Conservation (phyloP, 306 rosid species). For the Quillaja saponaria region DNA sequence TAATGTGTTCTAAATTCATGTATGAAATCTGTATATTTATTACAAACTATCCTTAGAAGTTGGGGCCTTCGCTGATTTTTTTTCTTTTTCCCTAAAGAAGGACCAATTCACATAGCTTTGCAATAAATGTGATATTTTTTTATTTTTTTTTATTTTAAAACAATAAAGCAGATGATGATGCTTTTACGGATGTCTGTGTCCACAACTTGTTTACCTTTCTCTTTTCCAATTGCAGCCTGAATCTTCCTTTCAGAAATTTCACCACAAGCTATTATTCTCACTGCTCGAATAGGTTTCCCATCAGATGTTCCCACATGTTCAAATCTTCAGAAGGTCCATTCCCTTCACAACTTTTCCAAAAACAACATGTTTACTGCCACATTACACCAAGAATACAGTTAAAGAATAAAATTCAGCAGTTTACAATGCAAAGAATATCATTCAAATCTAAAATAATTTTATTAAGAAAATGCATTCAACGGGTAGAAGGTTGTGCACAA, state of each 20-base stretch:
- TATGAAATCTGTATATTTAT: too few species aligned
- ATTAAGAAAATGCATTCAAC: conserved; percentile 11
- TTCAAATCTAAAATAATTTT: background rate
- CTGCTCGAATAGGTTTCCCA: conserved; percentile 74
- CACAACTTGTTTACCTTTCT: conserved; percentile 53
- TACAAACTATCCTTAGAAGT: conserved; percentile 54
- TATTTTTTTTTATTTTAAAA: too few species aligned
- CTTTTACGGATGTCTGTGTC: conserved; percentile 13
- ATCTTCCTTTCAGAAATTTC: conserved; percentile 54
- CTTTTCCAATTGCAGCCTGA: conserved; percentile 52
- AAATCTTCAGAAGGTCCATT: conserved; percentile 68
- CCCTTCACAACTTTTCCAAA: conserved; percentile 88
- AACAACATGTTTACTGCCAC: conserved; percentile 88
- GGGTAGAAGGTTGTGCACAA: conserved; percentile 1
- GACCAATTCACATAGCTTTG: conserved; percentile 18
- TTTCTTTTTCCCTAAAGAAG: conserved; percentile 62
- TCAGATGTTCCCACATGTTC: conserved; percentile 74
- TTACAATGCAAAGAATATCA: conserved; percentile 14
- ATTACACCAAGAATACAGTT: conserved; percentile 16
- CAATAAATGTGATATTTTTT: background rate
- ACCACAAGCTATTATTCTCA: conserved; percentile 86
- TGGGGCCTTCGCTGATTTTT: conserved; percentile 52
- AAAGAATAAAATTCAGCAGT: conserved; percentile 1
- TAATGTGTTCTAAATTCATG: too few species aligned
- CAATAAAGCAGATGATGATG: conserved; percentile 21